Base-by-base conservation (phyloP, 2,329 filamentous ascomycete species). In the Alternaria gansuensis region DNA sequence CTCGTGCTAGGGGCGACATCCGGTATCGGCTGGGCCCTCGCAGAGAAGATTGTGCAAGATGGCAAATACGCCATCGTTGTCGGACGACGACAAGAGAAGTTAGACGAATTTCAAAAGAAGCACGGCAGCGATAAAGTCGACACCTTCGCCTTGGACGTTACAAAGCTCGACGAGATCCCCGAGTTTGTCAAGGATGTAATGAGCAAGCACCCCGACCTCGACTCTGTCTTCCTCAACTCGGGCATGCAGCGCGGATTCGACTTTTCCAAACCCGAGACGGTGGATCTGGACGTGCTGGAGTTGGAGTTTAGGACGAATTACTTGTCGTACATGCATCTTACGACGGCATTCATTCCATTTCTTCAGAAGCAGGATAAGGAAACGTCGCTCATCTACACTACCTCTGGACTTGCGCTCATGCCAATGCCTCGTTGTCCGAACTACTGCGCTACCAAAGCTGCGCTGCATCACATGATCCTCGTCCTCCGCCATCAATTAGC, bases 371-470 rank as follows among this genome's bases (percentile, higher is more conserved):
- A 82, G 53, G 64, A 77, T 2, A 76, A 73, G 4, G 74, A 80
- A 21, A 81, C 80, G 0, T 75, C 77, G 1, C 70, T 81, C 73
- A 72, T 81, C 54, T 77, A 82, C 72, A 84, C 82, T 0, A 83
- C 83, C 0, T 84, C 83, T 0, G 79, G 79, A 2, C 76, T 86
- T 31, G 83, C 81, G 0, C 69, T 85, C 2, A 75, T 84, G 3
- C 84, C 84, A 0, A 75, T 83, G 31, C 65, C 79, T 7, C 75
- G 78, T 17, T 81, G 80, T 24, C 76, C 80, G 0, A 84, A 84
- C 66, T 86, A 86, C 72, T 84, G 82, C 60, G 83, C 84, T 2
- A 79, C 80, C 36, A 86, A 86, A 70, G 84, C 84, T 0, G 84
- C 84, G 0, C 69, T 86, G 46, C 83, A 86, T 62, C 81, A 84